Evolutionary conservation across 345 rosid genomes (phyloP).

Genomic region (Salix arbutifolia): DNA sequence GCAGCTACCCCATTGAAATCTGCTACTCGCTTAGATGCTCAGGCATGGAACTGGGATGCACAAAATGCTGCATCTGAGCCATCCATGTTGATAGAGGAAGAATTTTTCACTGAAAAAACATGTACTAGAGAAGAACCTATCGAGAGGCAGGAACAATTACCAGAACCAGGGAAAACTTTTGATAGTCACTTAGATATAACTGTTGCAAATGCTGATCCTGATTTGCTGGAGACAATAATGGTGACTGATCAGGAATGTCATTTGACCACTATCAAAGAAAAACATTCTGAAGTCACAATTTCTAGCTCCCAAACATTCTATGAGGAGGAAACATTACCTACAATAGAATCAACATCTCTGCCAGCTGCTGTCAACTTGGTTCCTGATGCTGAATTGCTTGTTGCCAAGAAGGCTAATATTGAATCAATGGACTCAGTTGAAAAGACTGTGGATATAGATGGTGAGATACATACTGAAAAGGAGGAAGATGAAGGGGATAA

Average conservation of each 20-base stretch:
- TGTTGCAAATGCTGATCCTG: conserved; percentile 37
- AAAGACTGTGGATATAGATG: conserved; percentile 51
- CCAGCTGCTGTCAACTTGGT: conserved; percentile 33
- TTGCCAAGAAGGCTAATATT: conserved; percentile 32
- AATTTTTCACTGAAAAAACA: conserved; percentile 32
- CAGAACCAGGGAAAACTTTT: conserved; percentile 26
- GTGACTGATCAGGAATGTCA: conserved; percentile 50
- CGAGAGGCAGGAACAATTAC: conserved; percentile 30
- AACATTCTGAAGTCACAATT: conserved; percentile 28
- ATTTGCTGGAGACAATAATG: conserved; percentile 53
- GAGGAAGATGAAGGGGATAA: conserved; percentile 57
- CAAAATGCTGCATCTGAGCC: conserved; percentile 34
- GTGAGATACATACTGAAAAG: conserved; percentile 40
- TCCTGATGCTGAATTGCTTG: conserved; percentile 32
- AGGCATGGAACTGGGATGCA: conserved; percentile 50
- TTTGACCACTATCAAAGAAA: conserved; percentile 40
- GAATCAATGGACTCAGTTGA: conserved; percentile 42
- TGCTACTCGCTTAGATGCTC: conserved; percentile 50
- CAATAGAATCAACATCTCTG: conserved; percentile 6
- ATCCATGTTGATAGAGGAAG: conserved; percentile 36
- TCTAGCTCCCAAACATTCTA: conserved; percentile 19
- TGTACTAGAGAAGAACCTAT: conserved; percentile 23
- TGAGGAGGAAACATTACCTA: conserved; percentile 16
- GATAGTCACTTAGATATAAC: conserved; percentile 38
- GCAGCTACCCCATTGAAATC: conserved; percentile 86